Evolutionary conservation across 805 yeast species (phyloP), one percentile per base, ranked within the genome.

Genomic region (Citeromyces matritensis): DNA sequence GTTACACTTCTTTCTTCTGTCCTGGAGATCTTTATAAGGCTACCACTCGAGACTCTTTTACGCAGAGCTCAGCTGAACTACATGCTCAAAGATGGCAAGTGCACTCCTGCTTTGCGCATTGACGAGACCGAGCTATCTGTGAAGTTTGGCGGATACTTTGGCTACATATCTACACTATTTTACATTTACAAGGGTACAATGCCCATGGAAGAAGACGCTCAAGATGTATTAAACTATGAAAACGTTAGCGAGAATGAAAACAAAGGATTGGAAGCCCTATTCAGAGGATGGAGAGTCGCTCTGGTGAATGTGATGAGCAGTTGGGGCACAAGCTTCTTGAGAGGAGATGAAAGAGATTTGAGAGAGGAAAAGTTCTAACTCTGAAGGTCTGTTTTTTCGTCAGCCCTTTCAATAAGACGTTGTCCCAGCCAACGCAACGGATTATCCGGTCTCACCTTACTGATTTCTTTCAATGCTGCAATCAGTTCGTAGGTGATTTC

Each of bases 281-380:
- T 82, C 63, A 68, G 88, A 41, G 98, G 97, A 24, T 88, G 97
- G 97, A 69, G 83, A 49, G 74, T 84, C 27, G 93, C 94, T 19
- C 60, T 81, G 8, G 51, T 84, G 35, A 83, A 88, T 37, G 68
- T 82, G 3, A 51, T 81, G 30, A 91, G 94, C 8, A 75, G 77
- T 32, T 88, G 93, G 79, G 86, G 94, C 2, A 63, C 80, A 40
- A 64, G 69, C 33, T 55, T 79, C 32, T 45, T 78, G 39, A 65
- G 69, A n/a, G n/a, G n/a, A 33, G 58, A 60, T 39, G 61, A 57
- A 35, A 69, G 71, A 13, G 68, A 60, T 17, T 51, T 52, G 34
- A 50, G 47, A 30, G 71, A 64, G 39, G 69, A 61, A 42, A 57
- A 53, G 37, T 51, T 61, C 33, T 44, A 34, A 37, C 4, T 11